Evolutionary conservation across 805 yeast genomes (phyloP).

Genomic region (Tetrapisispora phaffii): DNA sequence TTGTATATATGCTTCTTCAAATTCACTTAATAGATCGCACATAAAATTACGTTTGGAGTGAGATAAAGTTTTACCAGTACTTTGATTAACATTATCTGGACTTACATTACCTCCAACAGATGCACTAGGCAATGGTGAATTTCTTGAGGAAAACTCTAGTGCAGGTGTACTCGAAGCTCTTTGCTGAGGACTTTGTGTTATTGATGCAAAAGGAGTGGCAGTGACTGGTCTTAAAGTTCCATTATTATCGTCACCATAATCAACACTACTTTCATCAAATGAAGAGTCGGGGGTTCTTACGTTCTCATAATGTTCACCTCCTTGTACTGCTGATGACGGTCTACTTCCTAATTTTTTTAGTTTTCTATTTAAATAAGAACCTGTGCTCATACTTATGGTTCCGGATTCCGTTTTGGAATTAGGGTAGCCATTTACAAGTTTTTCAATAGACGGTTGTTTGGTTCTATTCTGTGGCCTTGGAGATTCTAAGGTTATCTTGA

Average conservation of each 20-base stretch:
- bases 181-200: background rate
- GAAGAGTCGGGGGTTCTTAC: conserved; percentile 2
- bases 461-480: background rate
- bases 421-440: background rate
- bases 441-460: background rate
- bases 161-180: background rate
- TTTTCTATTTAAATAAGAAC: conserved; percentile 15
- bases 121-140: background rate
- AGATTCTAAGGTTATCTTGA: background rate
- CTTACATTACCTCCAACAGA: background rate
- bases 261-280: background rate
- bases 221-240: background rate
- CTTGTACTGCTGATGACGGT: background rate
- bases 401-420: conserved; percentile 9
- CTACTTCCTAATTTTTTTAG: conserved; percentile 16
- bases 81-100: background rate
- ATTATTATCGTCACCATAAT: background rate
- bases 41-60: conserved; percentile 10
- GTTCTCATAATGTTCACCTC: conserved; percentile 4
- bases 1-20: conserved; percentile 19
- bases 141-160: background rate
- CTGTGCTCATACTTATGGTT: conserved; percentile 21
- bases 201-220: background rate
- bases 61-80: background rate
- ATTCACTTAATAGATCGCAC: conserved; percentile 20